phyloP scores from a whole-genome alignment of 768 basidiomycete species.

The Lentinula raphanica region DNA sequence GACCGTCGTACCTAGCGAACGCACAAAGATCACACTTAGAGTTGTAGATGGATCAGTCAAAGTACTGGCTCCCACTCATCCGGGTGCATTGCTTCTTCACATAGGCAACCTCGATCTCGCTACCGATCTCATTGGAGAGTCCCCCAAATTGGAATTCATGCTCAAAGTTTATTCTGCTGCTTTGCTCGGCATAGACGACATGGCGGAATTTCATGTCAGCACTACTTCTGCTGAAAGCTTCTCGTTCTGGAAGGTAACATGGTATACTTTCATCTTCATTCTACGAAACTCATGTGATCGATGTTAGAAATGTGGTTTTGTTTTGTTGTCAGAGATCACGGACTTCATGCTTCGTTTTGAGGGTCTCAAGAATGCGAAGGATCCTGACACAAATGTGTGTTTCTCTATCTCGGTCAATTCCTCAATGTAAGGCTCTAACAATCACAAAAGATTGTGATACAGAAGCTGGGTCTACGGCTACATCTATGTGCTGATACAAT shows the following conservation, averaged over 20 bases:
- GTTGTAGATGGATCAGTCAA: conserved; percentile 65
- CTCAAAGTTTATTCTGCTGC: conserved; percentile 44
- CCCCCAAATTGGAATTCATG: conserved; percentile 48
- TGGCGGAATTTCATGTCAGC: conserved; percentile 25
- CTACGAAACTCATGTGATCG: not conserved
- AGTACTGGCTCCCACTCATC: conserved; percentile 47
- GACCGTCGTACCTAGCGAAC: conserved; percentile 85
- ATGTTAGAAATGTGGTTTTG: conserved; percentile 63
- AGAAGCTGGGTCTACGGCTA: conserved; percentile 47
- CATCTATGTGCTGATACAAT: conserved; percentile 80
- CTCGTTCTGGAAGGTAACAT: conserved; percentile 62
- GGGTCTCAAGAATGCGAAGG: conserved; percentile 18
- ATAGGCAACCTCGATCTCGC: conserved; percentile 62
- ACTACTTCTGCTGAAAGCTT: conserved; percentile 28
- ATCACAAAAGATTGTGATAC: conserved; percentile 45
- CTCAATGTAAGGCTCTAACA: not conserved
- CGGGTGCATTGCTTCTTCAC: conserved; percentile 64
- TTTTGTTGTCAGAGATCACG: conserved; percentile 55
- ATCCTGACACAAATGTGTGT: conserved; percentile 24
- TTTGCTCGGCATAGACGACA: conserved; percentile 51
- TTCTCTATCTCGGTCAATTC: not conserved
- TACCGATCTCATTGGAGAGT: conserved; percentile 69
- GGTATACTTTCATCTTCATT: conserved; percentile 5
- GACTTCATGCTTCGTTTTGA: conserved; percentile 43
- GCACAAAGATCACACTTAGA: conserved; percentile 65